Evolutionary conservation across 2,329 filamentous ascomycete genomes (phyloP), one percentile per base, ranked within the genome.

Genomic region (Sporothrix euskadiensis): DNA sequence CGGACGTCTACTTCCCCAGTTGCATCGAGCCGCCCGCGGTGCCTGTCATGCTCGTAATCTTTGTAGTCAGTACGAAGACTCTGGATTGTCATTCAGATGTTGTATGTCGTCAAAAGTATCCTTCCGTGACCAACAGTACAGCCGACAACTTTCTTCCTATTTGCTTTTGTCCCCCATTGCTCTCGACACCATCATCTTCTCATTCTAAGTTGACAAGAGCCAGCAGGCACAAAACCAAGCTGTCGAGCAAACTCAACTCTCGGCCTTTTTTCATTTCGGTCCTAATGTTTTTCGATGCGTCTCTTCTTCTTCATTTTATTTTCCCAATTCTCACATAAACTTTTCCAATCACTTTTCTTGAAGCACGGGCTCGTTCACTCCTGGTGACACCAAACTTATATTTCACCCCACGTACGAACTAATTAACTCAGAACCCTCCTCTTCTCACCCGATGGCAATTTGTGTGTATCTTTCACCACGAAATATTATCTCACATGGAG

Each of bases 91-190:
- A 3, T 35, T 8, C 35, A 5, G 26, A 5, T 35, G 10, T 12
- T 3, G 26, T 9, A 65, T 65, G 35, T 65, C 35, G 66, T 52
- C 47, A 47, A 30, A 49, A 69, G 44, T 19, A 69, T 69, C 30
- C 47, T 56, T 69, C 47, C 66, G 66, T 19, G 35, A 69, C 66
- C 66, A 69, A 69, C 59, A 14, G 19, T 19, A 22, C 35, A 26
- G 14, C 35, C n/a, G 44, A 22, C 59, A 63, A 19, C 19, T n/a
- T n/a, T 12, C 41, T 9, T 44, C 9, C 35, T 4, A 19, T n/a
- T 14, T 16, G 7, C 5, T n/a, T 44, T 65, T 26, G 59, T 41
- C 14, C 39, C 22, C 30, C 44, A 14, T 44, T 41, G 59, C 41
- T 19, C 41, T 44, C 9, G 9, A 22, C 59, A 22, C 59, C 59